Evolutionary conservation across 306 rosid genomes (phyloP), one percentile per base, ranked within the genome.

Genomic region (Boehmeria nivea): DNA sequence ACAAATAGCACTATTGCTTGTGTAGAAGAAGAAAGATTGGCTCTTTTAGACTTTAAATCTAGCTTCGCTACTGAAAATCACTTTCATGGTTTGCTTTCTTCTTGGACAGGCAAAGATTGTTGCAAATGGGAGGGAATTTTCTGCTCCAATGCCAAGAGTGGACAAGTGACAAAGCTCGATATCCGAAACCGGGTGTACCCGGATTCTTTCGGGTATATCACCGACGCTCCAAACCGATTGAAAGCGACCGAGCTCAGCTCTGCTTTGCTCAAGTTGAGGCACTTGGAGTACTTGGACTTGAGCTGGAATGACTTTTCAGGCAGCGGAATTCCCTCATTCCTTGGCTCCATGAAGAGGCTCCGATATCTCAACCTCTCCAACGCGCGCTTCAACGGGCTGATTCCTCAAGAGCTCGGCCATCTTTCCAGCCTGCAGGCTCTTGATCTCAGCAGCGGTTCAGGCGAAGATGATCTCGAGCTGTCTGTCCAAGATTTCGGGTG

Each of bases 91-190:
- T 34, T 18, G 6, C 42, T 39, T 24, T 25, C 53, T 2, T 36
- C 43, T 25, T 58, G 64, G 64, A 23, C 38, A 6, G 15, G 45
- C 3, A 37, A 14, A 21, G 68, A 62, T 11, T 67, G 79, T 13
- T 73, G 74, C 53, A 33, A 45, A 5, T 63, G 74, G 78, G 7
- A 6, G 0, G 43, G 66, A 34, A 51, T 72, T 31, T 2, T 0
- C 0, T 66, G 78, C 9, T 9, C 14, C n/a, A 33, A 15, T 6
- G 15, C 25, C 56, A 20, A 1, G 20, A 36, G 46, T 0, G 65
- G 57, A 11, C 69, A 61, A 19, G 78, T 72, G 11, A 0, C 25
- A 1, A 2, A 0, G 4, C 65, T 66, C 39, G 20, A 74, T 74
- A 72, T 19, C 0, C 56, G 17, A 31, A 47, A 33, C 45, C 45